A percentile compares a stretch with the other conserved stretches of the same genome.
Evolutionary conservation across 257 asterid species (phyloP).

Genomic region (Oldenlandia corymbosa): DNA sequence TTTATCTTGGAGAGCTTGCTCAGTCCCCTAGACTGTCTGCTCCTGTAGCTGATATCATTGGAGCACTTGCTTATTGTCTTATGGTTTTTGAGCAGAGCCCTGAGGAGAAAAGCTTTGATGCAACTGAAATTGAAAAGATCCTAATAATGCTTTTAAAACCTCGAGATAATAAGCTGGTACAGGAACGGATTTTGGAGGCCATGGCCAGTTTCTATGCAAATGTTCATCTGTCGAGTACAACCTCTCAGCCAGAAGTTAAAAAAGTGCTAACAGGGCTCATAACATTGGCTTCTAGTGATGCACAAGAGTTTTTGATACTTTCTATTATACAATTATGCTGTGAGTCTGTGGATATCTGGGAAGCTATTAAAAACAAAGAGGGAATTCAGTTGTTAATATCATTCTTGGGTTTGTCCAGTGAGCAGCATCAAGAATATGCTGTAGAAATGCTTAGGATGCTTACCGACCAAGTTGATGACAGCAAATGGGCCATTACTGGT

Average conservation of each 20-base stretch:
- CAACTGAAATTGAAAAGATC: slow-evolving; percentile 48
- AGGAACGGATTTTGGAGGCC: slow-evolving; percentile 83
- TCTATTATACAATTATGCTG: slow-evolving; percentile 53
- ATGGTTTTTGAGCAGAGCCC: slow-evolving; percentile 53
- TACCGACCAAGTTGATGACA: slow-evolving; percentile 73
- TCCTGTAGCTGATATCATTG: slow-evolving; percentile 83
- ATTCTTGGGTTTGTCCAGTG: slow-evolving; percentile 67
- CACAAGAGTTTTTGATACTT: slow-evolving; percentile 57
- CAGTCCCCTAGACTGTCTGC: slow-evolving; percentile 79
- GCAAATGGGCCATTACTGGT: slow-evolving; percentile 96
- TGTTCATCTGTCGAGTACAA: slow-evolving; percentile 33
- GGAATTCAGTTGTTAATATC: slow-evolving; percentile 83
- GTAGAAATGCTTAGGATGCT: slow-evolving; percentile 74
- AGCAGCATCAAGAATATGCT: slow-evolving; percentile 76
- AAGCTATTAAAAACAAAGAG: slow-evolving; percentile 81
- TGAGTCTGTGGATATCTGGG: slow-evolving; percentile 58
- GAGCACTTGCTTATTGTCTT: slow-evolving; percentile 81
- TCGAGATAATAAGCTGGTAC: slow-evolving; percentile 73
- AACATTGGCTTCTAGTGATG: slow-evolving; percentile 63
- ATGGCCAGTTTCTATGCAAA: slow-evolving; percentile 73
- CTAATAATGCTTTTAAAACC: slow-evolving; percentile 71
- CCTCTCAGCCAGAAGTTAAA: slow-evolving; percentile 63
- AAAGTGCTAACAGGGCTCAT: slow-evolving; percentile 71
- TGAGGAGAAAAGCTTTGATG: slow-evolving; percentile 43
- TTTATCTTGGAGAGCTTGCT: slow-evolving; percentile 76